Base-by-base conservation (phyloP, 129 eudicot species). In the Gnaphalium uliginosum region DNA sequence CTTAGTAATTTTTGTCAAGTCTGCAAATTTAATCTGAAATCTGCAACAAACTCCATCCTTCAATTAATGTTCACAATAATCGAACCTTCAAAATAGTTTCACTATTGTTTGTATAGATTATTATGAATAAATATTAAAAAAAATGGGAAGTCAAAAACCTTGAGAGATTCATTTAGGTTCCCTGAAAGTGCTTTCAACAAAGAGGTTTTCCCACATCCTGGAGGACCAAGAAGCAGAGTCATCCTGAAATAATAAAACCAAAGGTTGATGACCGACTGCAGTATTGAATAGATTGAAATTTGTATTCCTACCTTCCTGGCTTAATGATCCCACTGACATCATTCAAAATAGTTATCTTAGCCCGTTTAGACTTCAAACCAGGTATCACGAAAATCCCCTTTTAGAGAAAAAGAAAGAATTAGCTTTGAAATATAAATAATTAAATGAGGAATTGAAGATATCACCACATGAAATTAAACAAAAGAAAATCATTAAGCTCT, bases 151-250 rank as follows among this genome's bases (percentile, higher is more conserved):
- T 71, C 54, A 30, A 62, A 74, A 41, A 85, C 88, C 88, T 85
- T 75, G 32, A 85, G 81, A 73, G 88, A 85, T 77, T 80, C 81
- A 70, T 77, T 58, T 51, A 85, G 80, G 71, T 81, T 81, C 78
- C 88, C 88, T 32, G 88, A 85, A 77, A 85, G 83, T 68, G 85
- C 85, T 82, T 81, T 81, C 75, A 85, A 21, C 8, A 85, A 78
- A 58, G 85, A 24, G 48, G 88, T 85, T 65, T 85, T 85, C 70
- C 88, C 88, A 74, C 89, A 85, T 76, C 96, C 96, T 11, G 96
- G 96, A 76, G 96, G 96, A 73, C 96, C 96, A 65, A 89, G 92
- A 72, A 89, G 82, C 23, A 89, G 81, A 73, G 90, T 87, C 82
- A 89, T 79, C 79, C 96, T 81, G 78, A 24, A 76, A 71, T 33